Conservation (phyloP, 306 rosid species). For the Herpetospermum pedunculosum region DNA sequence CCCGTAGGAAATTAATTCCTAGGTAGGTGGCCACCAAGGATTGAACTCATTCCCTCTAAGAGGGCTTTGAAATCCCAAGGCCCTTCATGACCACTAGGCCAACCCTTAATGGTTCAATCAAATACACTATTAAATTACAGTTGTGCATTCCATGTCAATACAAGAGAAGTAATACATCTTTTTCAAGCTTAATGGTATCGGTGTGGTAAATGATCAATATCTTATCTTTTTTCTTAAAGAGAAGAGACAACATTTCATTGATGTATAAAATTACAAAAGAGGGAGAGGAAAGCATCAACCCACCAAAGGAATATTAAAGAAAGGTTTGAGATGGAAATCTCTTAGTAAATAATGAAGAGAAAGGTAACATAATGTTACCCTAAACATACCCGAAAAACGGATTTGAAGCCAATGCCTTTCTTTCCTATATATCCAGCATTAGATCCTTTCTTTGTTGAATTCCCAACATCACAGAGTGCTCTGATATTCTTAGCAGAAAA, state of each 20-base stretch:
- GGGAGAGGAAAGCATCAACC: too few species aligned
- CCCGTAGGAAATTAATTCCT: too few species aligned
- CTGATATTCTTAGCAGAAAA: slow-evolving; percentile 73
- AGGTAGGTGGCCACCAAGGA: too few species aligned
- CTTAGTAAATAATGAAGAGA: neutral
- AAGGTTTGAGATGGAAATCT: neutral
- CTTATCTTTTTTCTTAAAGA: too few species aligned
- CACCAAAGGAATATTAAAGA: neutral
- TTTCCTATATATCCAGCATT: slow-evolving; percentile 84
- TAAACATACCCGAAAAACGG: slow-evolving; percentile 80
- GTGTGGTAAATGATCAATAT: neutral
- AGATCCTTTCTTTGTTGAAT: slow-evolving; percentile 88
- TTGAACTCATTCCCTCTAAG: too few species aligned
- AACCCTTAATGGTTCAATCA: too few species aligned
- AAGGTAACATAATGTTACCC: neutral
- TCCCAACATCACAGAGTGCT: slow-evolving; percentile 97
- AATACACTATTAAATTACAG: neutral
- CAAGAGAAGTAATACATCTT: neutral
- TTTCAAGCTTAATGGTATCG: neutral
- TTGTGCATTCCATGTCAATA: neutral
- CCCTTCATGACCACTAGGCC: too few species aligned
- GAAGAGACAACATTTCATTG: too few species aligned
- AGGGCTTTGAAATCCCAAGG: too few species aligned
- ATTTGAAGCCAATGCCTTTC: slow-evolving; percentile 97
- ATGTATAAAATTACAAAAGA: too few species aligned